A percentile compares a stretch with the other conserved stretches of the same genome.
Conservation (phyloP, 1,139 yeast species). For the Suhomyces ambrosiae region DNA sequence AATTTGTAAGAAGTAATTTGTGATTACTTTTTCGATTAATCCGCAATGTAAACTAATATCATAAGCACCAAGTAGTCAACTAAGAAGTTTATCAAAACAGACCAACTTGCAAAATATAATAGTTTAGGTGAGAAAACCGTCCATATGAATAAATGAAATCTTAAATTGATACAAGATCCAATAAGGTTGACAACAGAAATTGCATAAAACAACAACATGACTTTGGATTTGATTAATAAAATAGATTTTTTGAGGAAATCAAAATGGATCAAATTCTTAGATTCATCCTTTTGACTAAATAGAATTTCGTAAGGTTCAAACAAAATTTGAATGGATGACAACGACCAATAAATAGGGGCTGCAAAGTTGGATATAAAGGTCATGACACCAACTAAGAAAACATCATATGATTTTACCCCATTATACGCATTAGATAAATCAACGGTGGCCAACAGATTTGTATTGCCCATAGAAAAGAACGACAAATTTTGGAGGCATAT, state of each 20-base stretch:
- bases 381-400: slow-evolving; percentile 71
- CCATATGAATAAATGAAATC: slow-evolving; percentile 93
- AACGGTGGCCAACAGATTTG: slow-evolving; percentile 88
- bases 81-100: slow-evolving; percentile 49
- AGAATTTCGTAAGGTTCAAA: slow-evolving; percentile 29
- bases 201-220: slow-evolving; percentile 56
- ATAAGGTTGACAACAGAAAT: slow-evolving; percentile 60
- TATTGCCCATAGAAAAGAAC: slow-evolving; percentile 86
- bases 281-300: slow-evolving; percentile 16
- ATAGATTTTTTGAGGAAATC: slow-evolving; percentile 34
- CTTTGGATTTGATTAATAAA: slow-evolving; percentile 38
- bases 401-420: slow-evolving; percentile 72
- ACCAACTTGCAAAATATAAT: slow-evolving; percentile 81
- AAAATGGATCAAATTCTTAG: slow-evolving; percentile 18
- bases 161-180: slow-evolving; percentile 68
- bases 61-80: slow-evolving; percentile 37
- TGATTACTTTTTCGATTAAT: slow-evolving; percentile 1
- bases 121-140: slow-evolving; percentile 95
- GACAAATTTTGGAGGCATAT: slow-evolving; percentile 66
- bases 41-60: slow-evolving; percentile 15
- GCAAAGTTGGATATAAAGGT: slow-evolving; percentile 84
- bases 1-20: no score
- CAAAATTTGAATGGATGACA: slow-evolving; percentile 51
- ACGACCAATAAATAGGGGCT: slow-evolving; percentile 82
- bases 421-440: slow-evolving; percentile 91